Percentiles rank a stretch among this genome's conserved stretches.
Evolutionary conservation across 441 rosid genomes (phyloP).

Genomic region (Corymbia citriodora): DNA sequence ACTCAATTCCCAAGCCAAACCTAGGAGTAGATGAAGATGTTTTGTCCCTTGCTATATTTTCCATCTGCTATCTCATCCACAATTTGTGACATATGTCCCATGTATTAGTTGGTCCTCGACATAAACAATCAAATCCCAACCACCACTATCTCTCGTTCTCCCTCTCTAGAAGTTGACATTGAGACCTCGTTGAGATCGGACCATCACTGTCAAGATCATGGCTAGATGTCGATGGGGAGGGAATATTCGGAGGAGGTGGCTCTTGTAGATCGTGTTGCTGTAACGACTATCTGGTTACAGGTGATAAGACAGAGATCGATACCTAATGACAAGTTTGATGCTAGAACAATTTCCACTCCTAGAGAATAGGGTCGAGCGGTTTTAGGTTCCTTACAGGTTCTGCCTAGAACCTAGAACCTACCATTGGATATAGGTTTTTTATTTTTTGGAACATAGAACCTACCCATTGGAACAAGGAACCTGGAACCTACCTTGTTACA

Average conservation of each 20-base stretch:
- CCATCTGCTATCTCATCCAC: neutral
- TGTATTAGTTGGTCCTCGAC: neutral
- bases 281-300: neutral
- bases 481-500: too few species aligned
- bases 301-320: neutral
- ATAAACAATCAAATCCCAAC: neutral
- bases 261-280: neutral
- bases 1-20: neutral
- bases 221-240: neutral
- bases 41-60: neutral
- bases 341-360: neutral
- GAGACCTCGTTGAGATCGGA: neutral
- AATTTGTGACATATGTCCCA: neutral
- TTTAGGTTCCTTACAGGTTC: too few species aligned
- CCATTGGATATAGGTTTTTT: too few species aligned
- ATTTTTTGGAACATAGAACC: too few species aligned
- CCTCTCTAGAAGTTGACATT: neutral
- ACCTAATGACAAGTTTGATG: neutral
- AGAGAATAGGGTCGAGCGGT: too few species aligned
- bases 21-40: neutral
- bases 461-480: too few species aligned
- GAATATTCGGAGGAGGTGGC: neutral
- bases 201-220: neutral
- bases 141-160: neutral
- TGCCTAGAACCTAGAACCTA: too few species aligned